phyloP scores from a whole-genome alignment of 179 eudicot species.

The Beta corolliflora region DNA sequence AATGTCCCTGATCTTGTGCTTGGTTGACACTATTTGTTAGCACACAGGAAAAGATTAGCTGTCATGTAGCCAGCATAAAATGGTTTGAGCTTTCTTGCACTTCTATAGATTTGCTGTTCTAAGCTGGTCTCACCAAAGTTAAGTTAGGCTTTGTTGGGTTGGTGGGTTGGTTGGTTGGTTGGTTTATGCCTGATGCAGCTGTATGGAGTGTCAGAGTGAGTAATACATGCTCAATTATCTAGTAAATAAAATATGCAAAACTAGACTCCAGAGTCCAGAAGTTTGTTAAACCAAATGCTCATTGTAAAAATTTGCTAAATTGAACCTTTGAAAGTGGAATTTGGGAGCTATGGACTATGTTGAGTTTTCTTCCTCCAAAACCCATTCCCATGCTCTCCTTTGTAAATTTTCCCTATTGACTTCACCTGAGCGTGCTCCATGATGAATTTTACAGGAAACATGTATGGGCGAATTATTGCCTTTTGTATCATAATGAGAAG shows the following conservation, averaged over 20 bases:
- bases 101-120: background rate
- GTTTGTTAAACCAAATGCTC: background rate
- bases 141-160: too few species aligned
- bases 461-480: conserved; percentile 88
- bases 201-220: background rate
- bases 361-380: background rate
- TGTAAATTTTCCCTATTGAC: background rate
- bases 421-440: conserved; percentile 5
- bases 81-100: background rate
- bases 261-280: background rate
- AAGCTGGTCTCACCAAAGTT: too few species aligned
- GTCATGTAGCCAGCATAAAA: background rate
- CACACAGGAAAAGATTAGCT: background rate
- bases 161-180: too few species aligned
- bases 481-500: conserved; percentile 70
- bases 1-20: background rate
- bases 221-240: background rate
- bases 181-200: too few species aligned
- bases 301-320: background rate
- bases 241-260: background rate
- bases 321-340: background rate
- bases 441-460: conserved; percentile 66
- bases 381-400: background rate
- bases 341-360: background rate
- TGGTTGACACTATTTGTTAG: background rate